Evolutionary conservation across 345 rosid genomes (phyloP).

Genomic region (Aegle marmelos): DNA sequence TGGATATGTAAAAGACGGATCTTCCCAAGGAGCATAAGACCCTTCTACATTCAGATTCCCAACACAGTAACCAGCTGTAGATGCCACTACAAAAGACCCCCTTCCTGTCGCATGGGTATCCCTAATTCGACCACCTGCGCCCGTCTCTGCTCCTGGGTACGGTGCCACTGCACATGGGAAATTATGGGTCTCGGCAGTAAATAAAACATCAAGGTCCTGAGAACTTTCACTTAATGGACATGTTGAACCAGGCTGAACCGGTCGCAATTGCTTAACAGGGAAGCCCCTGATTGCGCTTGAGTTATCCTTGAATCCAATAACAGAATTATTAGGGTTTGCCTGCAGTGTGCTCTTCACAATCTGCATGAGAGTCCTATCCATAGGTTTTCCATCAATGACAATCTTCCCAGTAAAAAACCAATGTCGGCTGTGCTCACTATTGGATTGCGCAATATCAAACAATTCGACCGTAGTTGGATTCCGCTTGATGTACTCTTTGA

Average conservation of each 20-base stretch:
- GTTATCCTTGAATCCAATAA: slow-evolving; percentile 90
- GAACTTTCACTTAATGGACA: slow-evolving; percentile 47
- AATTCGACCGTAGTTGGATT: slow-evolving; percentile 88
- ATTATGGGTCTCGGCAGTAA: slow-evolving; percentile 95
- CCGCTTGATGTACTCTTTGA: slow-evolving; percentile 68
- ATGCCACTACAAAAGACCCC: slow-evolving; percentile 84
- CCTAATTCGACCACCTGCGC: slow-evolving; percentile 95
- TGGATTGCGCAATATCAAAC: slow-evolving; percentile 93
- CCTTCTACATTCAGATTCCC: slow-evolving; percentile 84
- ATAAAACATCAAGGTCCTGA: slow-evolving; percentile 72
- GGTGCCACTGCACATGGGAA: slow-evolving; percentile 99
- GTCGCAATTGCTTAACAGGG: slow-evolving; percentile 62
- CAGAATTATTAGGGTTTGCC: slow-evolving; percentile 80
- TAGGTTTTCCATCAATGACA: slow-evolving; percentile 77
- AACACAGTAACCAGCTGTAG: slow-evolving; percentile 87
- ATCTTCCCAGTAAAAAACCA: slow-evolving; percentile 96
- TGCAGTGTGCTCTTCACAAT: slow-evolving; percentile 88
- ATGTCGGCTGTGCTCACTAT: slow-evolving; percentile 91
- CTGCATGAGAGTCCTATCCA: slow-evolving; percentile 83
- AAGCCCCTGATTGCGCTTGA: slow-evolving; percentile 94
- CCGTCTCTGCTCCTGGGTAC: slow-evolving; percentile 97
- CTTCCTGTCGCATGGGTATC: slow-evolving; percentile 98
- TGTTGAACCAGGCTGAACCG: slow-evolving; percentile 63
- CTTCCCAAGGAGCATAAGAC: slow-evolving; percentile 91
- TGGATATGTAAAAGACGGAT: slow-evolving; percentile 69